Evolutionary conservation across 2,329 filamentous ascomycete species (phyloP).

Genomic region (Epicoccum sorghinum): DNA sequence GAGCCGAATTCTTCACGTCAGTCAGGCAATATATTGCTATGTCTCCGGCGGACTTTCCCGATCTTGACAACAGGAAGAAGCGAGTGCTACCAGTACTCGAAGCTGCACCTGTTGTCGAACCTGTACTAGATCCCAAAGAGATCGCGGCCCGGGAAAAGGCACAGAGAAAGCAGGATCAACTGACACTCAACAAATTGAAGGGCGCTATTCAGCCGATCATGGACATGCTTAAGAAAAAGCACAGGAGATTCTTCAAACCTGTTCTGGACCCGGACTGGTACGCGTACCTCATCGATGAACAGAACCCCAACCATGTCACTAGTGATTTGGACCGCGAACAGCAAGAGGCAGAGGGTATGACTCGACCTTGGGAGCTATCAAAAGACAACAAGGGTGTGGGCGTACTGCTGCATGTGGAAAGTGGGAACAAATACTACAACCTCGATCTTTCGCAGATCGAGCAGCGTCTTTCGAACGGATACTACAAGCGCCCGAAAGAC

Average conservation of each 20-base stretch:
- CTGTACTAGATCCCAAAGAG: conserved; percentile 60
- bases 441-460: conserved; percentile 92
- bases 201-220: conserved; percentile 90
- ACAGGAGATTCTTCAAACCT: conserved; percentile 84
- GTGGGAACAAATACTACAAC: conserved; percentile 91
- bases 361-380: conserved; percentile 78
- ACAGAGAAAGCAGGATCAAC: conserved; percentile 81
- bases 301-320: conserved; percentile 70
- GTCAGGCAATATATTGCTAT: conserved; percentile 79
- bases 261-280: conserved; percentile 75
- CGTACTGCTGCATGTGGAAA: conserved; percentile 76
- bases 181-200: conserved; percentile 85
- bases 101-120: conserved; percentile 65
- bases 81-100: conserved; percentile 78
- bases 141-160: conserved; percentile 81
- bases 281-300: conserved; percentile 82
- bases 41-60: conserved; percentile 83
- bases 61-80: conserved; percentile 85
- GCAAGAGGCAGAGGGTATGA: conserved; percentile 59
- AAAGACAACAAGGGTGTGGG: conserved; percentile 79
- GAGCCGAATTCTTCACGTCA: conserved; percentile 79
- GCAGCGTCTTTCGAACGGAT: conserved; percentile 94
- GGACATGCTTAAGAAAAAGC: conserved; percentile 92
- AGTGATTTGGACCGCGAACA: conserved; percentile 65
- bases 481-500: conserved; percentile 88